Conservation (phyloP, 2,329 filamentous ascomycete species). For the Colletotrichum cuscutae region DNA sequence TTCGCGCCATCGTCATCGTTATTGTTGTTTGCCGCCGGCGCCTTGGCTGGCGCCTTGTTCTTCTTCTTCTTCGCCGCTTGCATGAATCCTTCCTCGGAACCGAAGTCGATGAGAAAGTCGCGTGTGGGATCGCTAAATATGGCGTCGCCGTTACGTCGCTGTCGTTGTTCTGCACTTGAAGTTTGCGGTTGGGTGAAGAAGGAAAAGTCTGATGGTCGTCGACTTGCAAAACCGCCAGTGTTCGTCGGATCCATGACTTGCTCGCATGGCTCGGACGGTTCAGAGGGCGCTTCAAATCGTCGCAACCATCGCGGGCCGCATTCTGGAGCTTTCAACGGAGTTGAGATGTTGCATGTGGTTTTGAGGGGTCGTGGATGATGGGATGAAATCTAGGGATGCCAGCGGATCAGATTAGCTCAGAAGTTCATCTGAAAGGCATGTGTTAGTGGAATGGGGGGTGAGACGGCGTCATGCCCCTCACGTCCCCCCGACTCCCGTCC, state of each 20-base stretch:
- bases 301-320: constrained; percentile 50
- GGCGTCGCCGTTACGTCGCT: constrained; percentile 42
- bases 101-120: constrained; percentile 65
- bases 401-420: constrained; percentile 30
- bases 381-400: constrained; percentile 27
- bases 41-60: constrained; percentile 55
- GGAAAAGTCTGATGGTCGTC: constrained; percentile 37
- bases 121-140: constrained; percentile 59
- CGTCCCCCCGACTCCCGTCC: constrained; percentile 18
- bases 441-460: constrained; percentile 26
- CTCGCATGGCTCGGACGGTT: constrained; percentile 36
- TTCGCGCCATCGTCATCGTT: constrained; percentile 55
- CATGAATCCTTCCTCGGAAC: constrained; percentile 62
- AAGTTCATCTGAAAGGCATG: constrained; percentile 25
- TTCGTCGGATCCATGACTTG: constrained; percentile 44
- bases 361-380: constrained; percentile 10
- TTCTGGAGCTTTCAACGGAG: constrained; percentile 44
- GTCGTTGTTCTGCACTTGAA: constrained; percentile 35
- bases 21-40: constrained; percentile 49
- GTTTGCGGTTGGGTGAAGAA: constrained; percentile 38
- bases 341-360: constrained; percentile 24
- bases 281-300: constrained; percentile 39
- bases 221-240: constrained; percentile 45
- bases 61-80: constrained; percentile 70
- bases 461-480: constrained; percentile 20